phyloP scores from a whole-genome alignment of 768 basidiomycete species.

The Collybiopsis confluens region DNA sequence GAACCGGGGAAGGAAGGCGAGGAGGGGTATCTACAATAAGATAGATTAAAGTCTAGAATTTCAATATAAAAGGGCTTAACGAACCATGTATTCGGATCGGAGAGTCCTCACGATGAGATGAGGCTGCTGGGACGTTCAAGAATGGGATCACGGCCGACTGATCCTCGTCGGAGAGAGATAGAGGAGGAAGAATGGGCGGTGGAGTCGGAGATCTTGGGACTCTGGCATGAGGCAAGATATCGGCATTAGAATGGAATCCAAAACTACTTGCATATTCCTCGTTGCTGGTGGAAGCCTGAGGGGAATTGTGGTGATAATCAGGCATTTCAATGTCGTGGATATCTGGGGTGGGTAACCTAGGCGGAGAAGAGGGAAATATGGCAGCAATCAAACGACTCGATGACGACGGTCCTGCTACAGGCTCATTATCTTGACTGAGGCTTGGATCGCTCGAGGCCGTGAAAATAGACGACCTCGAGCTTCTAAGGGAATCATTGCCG shows the following conservation, averaged over 20 bases:
- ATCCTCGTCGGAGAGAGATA: slow-evolving; percentile 5
- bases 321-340: slow-evolving; percentile 52
- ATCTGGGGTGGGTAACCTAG: slow-evolving; percentile 39
- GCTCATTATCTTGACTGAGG: slow-evolving; percentile 13
- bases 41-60: not conserved
- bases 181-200: slow-evolving; percentile 10
- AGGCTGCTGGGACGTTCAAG: not conserved
- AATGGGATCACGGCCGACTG: not conserved
- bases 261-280: slow-evolving; percentile 40
- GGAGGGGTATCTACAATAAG: not conserved
- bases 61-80: too few relatives aligned
- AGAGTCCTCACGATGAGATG: not conserved
- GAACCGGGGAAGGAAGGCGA: slow-evolving; percentile 5
- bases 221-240: slow-evolving; percentile 37
- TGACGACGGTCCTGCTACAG: slow-evolving; percentile 8
- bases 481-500: slow-evolving; percentile 29
- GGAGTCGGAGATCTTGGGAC: slow-evolving; percentile 2
- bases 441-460: slow-evolving; percentile 24
- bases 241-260: slow-evolving; percentile 51
- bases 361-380: slow-evolving; percentile 19
- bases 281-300: slow-evolving; percentile 10
- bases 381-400: slow-evolving; percentile 12
- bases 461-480: slow-evolving; percentile 33
- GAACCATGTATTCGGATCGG: not conserved
- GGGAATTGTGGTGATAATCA: slow-evolving; percentile 27